phyloP scores from a whole-genome alignment of 192 early-diverging fungal genomes.

The Backusella liffmaniae region DNA sequence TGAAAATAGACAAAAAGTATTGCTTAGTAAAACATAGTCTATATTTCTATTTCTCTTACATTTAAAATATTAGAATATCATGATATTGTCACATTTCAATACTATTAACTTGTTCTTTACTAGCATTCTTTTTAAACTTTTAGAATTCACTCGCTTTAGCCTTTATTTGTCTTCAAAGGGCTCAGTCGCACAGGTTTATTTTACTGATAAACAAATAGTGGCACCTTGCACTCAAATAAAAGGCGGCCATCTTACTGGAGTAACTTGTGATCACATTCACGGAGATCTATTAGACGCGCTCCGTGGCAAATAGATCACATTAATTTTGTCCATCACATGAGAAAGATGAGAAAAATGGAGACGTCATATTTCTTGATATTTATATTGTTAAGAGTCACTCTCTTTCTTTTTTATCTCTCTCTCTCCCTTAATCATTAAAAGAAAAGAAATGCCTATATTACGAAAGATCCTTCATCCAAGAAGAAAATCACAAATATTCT shows the following conservation, averaged over 20 bases:
- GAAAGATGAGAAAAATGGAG: not conserved
- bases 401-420: not conserved
- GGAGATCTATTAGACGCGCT: not conserved
- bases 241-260: not conserved
- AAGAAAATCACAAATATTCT: not conserved
- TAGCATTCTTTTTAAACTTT: not conserved
- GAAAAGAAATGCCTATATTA: not conserved
- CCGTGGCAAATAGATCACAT: not conserved
- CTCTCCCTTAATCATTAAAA: not conserved
- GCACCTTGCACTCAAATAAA: not conserved
- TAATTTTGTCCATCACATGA: not conserved
- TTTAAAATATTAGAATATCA: not conserved
- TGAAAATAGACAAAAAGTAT: too few relatives aligned
- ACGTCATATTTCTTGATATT: slow-evolving; percentile 3
- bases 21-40: too few relatives aligned
- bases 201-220: not conserved
- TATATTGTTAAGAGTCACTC: not conserved
- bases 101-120: not conserved
- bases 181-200: not conserved
- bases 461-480: not conserved
- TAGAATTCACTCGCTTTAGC: not conserved
- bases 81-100: not conserved
- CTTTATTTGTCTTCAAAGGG: not conserved
- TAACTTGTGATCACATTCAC: slow-evolving; percentile 1
- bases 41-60: not conserved